These are phyloP conservation scores for Phytopythium litorale DNA, from an alignment of 352 stramenopile genomes.

Conservation along the genomic window DNA sequence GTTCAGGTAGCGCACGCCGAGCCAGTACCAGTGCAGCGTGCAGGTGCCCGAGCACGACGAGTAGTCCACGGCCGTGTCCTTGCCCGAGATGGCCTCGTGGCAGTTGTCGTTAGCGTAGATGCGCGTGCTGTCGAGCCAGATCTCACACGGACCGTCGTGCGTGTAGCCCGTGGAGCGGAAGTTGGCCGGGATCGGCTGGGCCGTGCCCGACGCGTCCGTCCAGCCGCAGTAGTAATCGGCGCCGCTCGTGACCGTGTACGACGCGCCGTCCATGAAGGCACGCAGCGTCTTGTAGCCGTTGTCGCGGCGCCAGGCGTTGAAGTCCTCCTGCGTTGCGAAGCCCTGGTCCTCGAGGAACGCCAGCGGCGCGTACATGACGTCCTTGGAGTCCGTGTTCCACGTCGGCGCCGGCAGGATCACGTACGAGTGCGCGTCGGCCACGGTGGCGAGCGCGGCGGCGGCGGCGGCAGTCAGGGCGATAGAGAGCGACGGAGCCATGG, in stretches of 20 bases:
- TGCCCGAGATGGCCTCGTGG: slow-evolving; percentile 22
- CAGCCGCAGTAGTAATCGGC: slow-evolving; percentile 33
- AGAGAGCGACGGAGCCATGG: slow-evolving; percentile 9
- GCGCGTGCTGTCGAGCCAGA: slow-evolving; percentile 38
- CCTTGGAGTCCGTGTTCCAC: slow-evolving; percentile 24
- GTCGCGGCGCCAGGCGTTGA: slow-evolving; percentile 26
- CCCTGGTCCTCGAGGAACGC: slow-evolving; percentile 47
- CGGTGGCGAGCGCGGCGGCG: slow-evolving; percentile 13
- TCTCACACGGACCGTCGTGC: slow-evolving; percentile 43
- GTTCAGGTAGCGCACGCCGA: slow-evolving; percentile 40
- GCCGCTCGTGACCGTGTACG: slow-evolving; percentile 29
- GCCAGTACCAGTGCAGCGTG: slow-evolving; percentile 42
- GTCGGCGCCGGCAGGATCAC: slow-evolving; percentile 33
- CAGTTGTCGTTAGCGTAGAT: slow-evolving; percentile 42
- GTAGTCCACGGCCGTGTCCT: slow-evolving; percentile 41
- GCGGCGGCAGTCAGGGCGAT: slow-evolving; percentile 13
- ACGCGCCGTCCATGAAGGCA: slow-evolving; percentile 35
- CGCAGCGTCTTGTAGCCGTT: slow-evolving; percentile 39
- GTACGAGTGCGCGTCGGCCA: slow-evolving; percentile 26
- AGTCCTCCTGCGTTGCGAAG: slow-evolving; percentile 34
- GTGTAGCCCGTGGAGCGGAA: slow-evolving; percentile 45
- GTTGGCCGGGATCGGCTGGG: slow-evolving; percentile 28
- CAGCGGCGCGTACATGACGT: slow-evolving; percentile 34
- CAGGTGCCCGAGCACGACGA: slow-evolving; percentile 33
- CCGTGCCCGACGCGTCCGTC: slow-evolving; percentile 18